phyloP scores from a whole-genome alignment of 345 rosid species.

The Populus nigra region DNA sequence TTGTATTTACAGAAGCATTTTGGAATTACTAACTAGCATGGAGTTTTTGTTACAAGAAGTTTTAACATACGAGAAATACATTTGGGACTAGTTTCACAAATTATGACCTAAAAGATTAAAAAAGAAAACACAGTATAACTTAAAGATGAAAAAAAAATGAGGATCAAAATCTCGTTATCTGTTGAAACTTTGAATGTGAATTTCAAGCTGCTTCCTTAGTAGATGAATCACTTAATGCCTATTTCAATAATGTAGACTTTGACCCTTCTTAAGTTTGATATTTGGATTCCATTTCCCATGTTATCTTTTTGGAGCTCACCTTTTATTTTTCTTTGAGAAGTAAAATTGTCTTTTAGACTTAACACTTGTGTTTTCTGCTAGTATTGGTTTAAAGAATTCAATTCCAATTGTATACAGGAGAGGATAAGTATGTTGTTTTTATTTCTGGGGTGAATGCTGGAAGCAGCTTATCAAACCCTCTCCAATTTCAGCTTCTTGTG shows the following conservation, averaged over 20 bases:
- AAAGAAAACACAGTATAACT: no score
- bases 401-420: constrained; percentile 48
- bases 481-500: constrained; percentile 87
- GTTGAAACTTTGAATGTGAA: neutral
- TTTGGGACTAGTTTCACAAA: neutral
- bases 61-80: neutral
- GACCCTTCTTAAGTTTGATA: neutral
- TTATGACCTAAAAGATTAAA: neutral
- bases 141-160: no score
- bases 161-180: neutral
- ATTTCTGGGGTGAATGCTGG: constrained; percentile 82
- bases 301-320: neutral
- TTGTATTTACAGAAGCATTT: neutral
- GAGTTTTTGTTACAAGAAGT: neutral
- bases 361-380: constrained; percentile 6
- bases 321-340: neutral
- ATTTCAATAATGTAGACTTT: neutral
- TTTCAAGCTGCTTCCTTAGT: neutral
- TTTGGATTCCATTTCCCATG: neutral
- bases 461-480: constrained; percentile 66
- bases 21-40: neutral
- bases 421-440: constrained; percentile 78
- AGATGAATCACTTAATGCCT: neutral
- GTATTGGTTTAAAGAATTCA: constrained; percentile 19
- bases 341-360: constrained; percentile 5